A percentile compares a stretch with the other conserved stretches of the same genome.
These are phyloP conservation scores for Talaromyces sp. DNA, from an alignment of 2,329 filamentous ascomycete species.

Conservation along the genomic window DNA sequence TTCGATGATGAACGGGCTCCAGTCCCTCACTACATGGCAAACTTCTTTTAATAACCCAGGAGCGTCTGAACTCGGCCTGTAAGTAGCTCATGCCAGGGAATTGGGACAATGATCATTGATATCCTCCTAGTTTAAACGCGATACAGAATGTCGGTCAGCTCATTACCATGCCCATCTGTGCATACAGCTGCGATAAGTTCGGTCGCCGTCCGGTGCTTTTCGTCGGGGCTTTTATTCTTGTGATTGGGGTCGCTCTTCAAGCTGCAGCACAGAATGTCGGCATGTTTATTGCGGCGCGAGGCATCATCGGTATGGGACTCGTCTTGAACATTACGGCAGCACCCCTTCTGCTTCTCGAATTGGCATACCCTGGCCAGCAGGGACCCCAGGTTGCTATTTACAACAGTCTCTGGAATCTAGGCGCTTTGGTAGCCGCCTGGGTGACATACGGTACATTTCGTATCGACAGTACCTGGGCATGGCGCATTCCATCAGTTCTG, in stretches of 20 bases:
- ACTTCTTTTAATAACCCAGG: not conserved
- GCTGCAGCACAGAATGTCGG: constrained; percentile 4
- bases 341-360: constrained; percentile 62
- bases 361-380: constrained; percentile 66
- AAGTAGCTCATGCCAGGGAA: not conserved
- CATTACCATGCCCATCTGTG: not conserved
- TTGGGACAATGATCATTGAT: not conserved
- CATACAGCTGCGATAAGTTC: not conserved
- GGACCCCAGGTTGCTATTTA: constrained; percentile 63
- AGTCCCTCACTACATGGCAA: constrained; percentile 38
- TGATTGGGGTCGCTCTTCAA: not conserved
- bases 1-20: constrained; percentile 42
- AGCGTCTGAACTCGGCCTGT: constrained; percentile 2
- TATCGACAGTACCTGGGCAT: constrained; percentile 61
- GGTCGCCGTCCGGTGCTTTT: not conserved
- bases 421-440: constrained; percentile 53
- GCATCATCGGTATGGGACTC: constrained; percentile 66
- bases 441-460: constrained; percentile 61
- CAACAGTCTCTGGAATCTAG: constrained; percentile 66
- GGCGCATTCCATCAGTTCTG: constrained; percentile 60
- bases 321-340: constrained; percentile 62
- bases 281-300: constrained; percentile 59
- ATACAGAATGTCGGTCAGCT: constrained; percentile 6
- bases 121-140: not conserved
- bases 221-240: not conserved